Conservation (phyloP, 371 early-diverging fungal species). For the Rhizopus arrhizus region DNA sequence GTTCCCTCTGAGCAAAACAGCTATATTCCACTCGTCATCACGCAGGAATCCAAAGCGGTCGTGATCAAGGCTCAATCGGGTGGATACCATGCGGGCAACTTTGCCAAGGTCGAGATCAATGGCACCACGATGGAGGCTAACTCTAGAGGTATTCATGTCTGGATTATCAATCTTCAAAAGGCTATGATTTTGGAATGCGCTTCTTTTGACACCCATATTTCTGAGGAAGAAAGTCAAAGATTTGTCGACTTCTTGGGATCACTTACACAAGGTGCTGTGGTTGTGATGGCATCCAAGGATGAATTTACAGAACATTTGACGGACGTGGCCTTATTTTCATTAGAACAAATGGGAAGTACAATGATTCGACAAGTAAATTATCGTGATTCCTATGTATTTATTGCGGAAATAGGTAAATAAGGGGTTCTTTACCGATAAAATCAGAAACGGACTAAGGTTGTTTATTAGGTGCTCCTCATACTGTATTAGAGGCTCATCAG, state of each 20-base stretch:
- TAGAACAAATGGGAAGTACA: constrained; percentile 66
- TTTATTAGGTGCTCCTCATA: constrained; percentile 7
- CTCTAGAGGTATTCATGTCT: constrained; percentile 76
- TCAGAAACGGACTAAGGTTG: constrained; percentile 5
- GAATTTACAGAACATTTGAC: constrained; percentile 71
- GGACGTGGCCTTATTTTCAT: constrained; percentile 52
- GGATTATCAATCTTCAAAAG: constrained; percentile 67
- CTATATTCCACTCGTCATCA: constrained; percentile 18
- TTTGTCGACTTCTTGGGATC: constrained; percentile 67
- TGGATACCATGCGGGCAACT: constrained; percentile 75
- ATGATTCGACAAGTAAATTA: constrained; percentile 58
- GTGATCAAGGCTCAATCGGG: constrained; percentile 67
- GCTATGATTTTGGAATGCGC: constrained; percentile 65
- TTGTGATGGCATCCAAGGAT: constrained; percentile 74
- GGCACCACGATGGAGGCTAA: constrained; percentile 53
- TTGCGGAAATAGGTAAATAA: constrained; percentile 63
- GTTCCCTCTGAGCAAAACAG: background rate
- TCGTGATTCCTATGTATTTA: constrained; percentile 81
- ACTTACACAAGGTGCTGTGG: constrained; percentile 66
- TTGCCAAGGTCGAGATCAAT: constrained; percentile 72
- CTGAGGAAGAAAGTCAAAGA: constrained; percentile 64
- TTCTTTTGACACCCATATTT: constrained; percentile 77
- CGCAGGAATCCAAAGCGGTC: constrained; percentile 10
- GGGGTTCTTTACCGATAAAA: background rate
- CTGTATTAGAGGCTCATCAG: constrained; percentile 18